Evolutionary conservation across 495 filamentous ascomycete genomes (phyloP).

Genomic region (Cercophora newfieldiana): DNA sequence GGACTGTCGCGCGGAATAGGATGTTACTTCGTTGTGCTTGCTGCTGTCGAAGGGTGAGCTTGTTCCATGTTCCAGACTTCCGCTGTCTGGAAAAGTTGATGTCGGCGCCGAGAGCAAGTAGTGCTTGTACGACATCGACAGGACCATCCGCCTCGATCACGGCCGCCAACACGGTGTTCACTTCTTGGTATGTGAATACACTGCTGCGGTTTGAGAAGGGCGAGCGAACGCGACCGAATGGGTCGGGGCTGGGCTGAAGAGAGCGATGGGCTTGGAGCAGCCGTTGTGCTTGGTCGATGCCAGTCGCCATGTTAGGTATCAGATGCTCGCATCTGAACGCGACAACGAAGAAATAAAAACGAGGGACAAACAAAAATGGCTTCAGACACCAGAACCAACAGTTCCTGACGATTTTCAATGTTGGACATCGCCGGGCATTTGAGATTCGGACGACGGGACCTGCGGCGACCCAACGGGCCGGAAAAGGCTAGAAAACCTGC

Average conservation of each 20-base stretch:
- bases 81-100: conserved; percentile 32
- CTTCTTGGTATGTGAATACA: conserved; percentile 28
- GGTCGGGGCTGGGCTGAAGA: conserved; percentile 18
- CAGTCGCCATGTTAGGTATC: conserved; percentile 22
- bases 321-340: background rate
- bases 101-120: conserved; percentile 33
- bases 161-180: conserved; percentile 33
- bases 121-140: conserved; percentile 29
- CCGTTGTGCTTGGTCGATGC: conserved; percentile 28
- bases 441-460: background rate
- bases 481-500: background rate
- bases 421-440: background rate
- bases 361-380: background rate
- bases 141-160: conserved; percentile 32
- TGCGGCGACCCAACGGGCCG: background rate
- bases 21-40: conserved; percentile 28
- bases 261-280: conserved; percentile 31
- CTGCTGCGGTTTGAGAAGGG: conserved; percentile 21
- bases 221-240: conserved; percentile 22
- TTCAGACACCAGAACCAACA: background rate
- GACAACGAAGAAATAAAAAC: background rate
- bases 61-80: conserved; percentile 24
- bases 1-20: conserved; percentile 29
- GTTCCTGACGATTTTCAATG: background rate
- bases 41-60: conserved; percentile 22